These are phyloP conservation scores for Talaromyces verruculosus DNA, from an alignment of 2,329 filamentous ascomycete species.

Conservation along the genomic window DNA sequence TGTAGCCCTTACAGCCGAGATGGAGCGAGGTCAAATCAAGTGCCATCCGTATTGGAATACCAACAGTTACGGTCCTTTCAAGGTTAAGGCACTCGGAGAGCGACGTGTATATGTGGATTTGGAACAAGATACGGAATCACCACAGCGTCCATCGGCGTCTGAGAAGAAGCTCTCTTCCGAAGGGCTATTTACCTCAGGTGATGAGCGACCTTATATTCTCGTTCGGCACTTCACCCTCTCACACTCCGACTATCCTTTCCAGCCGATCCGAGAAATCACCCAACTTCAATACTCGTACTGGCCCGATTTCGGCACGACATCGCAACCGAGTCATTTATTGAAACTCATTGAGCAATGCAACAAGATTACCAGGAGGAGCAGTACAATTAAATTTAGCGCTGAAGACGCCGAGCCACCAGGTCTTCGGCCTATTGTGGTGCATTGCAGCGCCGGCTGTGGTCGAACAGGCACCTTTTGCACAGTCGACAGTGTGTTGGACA, in stretches of 20 bases:
- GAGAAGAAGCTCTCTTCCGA: conserved; percentile 33
- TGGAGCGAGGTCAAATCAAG: conserved; percentile 89
- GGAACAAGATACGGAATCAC: conserved; percentile 35
- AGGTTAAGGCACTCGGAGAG: conserved; percentile 75
- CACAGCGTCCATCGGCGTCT: conserved; percentile 34
- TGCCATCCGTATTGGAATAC: conserved; percentile 91
- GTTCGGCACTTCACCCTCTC: conserved; percentile 84
- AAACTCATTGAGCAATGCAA: conserved; percentile 87
- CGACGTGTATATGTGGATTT: conserved; percentile 75
- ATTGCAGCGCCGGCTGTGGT: conserved; percentile 94
- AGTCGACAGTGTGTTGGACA: conserved; percentile 91
- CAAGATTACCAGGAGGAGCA: conserved; percentile 54
- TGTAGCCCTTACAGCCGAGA: conserved; percentile 93
- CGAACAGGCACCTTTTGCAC: conserved; percentile 96
- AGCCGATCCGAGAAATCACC: conserved; percentile 85
- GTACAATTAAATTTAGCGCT: conserved; percentile 28
- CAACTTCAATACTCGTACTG: conserved; percentile 94
- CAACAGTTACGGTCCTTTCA: conserved; percentile 73
- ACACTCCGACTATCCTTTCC: conserved; percentile 74
- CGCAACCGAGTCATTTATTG: conserved; percentile 81
- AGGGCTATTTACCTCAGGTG: conserved; percentile 31
- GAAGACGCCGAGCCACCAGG: conserved; percentile 56
- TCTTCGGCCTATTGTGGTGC: conserved; percentile 77
- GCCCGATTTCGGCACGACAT: conserved; percentile 94
- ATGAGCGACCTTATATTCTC: conserved; percentile 71